Evolutionary conservation across 495 filamentous ascomycete species (phyloP).

Genomic region (Cetradonia linearis): DNA sequence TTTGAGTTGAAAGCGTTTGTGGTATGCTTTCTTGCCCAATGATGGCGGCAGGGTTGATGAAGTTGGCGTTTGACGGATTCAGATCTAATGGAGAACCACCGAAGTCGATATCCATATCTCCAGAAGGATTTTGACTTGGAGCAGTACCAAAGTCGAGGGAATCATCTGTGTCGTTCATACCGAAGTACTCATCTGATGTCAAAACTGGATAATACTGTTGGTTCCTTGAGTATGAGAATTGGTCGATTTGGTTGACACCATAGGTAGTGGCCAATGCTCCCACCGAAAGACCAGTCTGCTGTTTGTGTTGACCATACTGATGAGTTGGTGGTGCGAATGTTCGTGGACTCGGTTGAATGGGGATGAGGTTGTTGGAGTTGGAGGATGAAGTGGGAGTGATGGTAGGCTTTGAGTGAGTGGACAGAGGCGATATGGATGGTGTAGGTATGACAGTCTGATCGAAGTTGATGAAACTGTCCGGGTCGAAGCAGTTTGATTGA

Average conservation of each 20-base stretch:
- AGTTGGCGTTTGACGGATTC: constrained; percentile 38
- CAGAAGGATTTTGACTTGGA: constrained; percentile 37
- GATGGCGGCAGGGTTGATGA: constrained; percentile 62
- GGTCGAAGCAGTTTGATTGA: constrained; percentile 32
- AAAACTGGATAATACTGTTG: constrained; percentile 36
- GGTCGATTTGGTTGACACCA: constrained; percentile 50
- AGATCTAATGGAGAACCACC: constrained; percentile 41
- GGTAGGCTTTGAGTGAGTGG: constrained; percentile 29
- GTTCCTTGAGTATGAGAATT: constrained; percentile 43
- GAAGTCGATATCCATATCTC: constrained; percentile 49
- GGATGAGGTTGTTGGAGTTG: constrained; percentile 27
- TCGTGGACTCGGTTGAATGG: constrained; percentile 38
- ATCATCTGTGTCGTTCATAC: constrained; percentile 43
- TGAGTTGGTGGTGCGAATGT: constrained; percentile 71
- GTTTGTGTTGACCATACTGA: constrained; percentile 82
- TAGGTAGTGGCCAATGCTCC: constrained; percentile 63
- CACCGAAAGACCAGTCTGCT: constrained; percentile 79
- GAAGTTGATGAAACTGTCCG: constrained; percentile 42
- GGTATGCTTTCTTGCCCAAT: constrained; percentile 45
- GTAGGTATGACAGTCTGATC: constrained; percentile 38
- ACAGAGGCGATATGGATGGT: constrained; percentile 37
- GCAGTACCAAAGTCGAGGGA: constrained; percentile 48
- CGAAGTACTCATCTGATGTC: constrained; percentile 36
- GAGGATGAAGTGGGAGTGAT: constrained; percentile 29
- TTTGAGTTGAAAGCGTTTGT: constrained; percentile 36